These are phyloP conservation scores for Cordyceps farinosa DNA, from an alignment of 2,329 filamentous ascomycete genomes.

Conservation along the genomic window DNA sequence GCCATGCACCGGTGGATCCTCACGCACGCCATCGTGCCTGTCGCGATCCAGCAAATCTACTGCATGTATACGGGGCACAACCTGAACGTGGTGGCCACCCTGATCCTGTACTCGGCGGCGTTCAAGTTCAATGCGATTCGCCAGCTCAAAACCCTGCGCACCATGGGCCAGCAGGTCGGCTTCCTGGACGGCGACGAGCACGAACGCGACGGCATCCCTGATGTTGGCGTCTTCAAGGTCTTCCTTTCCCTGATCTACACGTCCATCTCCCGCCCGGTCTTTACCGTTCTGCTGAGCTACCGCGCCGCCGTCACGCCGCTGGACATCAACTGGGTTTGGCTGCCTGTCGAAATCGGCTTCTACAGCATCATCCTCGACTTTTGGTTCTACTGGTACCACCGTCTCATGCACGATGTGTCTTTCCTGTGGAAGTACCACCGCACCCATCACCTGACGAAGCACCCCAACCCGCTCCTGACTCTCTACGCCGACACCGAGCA, in stretches of 20 bases:
- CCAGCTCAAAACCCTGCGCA: constrained; percentile 34
- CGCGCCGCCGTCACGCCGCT: constrained; percentile 24
- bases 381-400: constrained; percentile 39
- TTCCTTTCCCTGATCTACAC: constrained; percentile 31
- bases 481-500: constrained; percentile 32
- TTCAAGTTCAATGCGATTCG: constrained; percentile 38
- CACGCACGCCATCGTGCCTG: constrained; percentile 33
- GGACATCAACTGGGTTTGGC: constrained; percentile 31
- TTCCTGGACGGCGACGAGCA: constrained; percentile 42
- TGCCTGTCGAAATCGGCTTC: constrained; percentile 35
- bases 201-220: constrained; percentile 38
- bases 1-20: constrained; percentile 37
- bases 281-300: constrained; percentile 33
- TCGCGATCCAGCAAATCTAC: constrained; percentile 35
- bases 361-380: constrained; percentile 40
- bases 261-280: constrained; percentile 29
- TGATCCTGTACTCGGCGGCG: constrained; percentile 33
- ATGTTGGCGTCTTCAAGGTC: constrained; percentile 33
- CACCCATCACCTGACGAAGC: constrained; percentile 41
- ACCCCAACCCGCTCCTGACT: constrained; percentile 31
- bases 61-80: constrained; percentile 28
- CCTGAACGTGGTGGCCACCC: constrained; percentile 27
- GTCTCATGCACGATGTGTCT: constrained; percentile 37
- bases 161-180: constrained; percentile 34
- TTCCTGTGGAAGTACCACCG: constrained; percentile 40